A percentile compares a stretch with the other conserved stretches of the same genome.
Evolutionary conservation across 23 red algal genomes (phyloP).

Genomic region (Agarophyton chilense): DNA sequence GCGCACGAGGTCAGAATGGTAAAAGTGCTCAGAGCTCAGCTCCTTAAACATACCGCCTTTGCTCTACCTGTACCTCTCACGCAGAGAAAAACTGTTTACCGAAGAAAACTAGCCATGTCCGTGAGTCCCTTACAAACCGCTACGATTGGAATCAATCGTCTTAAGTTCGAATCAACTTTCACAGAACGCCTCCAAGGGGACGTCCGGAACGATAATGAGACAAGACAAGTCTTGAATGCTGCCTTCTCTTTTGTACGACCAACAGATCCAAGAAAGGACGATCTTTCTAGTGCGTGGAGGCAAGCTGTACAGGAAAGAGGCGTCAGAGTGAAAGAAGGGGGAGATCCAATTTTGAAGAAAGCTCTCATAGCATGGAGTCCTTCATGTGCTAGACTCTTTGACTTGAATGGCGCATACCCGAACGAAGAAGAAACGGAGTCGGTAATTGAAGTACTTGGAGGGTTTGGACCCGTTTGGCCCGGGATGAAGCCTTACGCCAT

Average conservation of each 20-base stretch:
- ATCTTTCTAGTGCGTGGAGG: conserved; percentile 18
- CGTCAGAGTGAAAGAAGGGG: conserved; percentile 25
- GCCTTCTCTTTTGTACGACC: conserved; percentile 71
- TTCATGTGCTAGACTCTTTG: conserved; percentile 57
- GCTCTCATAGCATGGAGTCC: conserved; percentile 79
- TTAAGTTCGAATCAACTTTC: conserved; percentile 65
- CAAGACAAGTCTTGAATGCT: conserved; percentile 64
- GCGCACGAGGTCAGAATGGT: background rate
- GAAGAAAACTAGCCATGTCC: conserved; percentile 1
- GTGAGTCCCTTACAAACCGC: background rate
- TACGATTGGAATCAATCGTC: conserved; percentile 3
- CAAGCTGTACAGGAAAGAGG: conserved; percentile 24
- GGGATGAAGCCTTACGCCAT: conserved; percentile 88
- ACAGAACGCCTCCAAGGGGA: conserved; percentile 65
- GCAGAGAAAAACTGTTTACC: background rate
- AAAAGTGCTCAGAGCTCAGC: background rate
- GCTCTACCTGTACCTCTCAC: background rate
- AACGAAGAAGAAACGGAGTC: conserved; percentile 18
- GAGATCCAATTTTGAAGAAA: conserved; percentile 50
- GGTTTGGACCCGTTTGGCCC: conserved; percentile 58
- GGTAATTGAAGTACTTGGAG: conserved; percentile 66
- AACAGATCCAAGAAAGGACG: conserved; percentile 65
- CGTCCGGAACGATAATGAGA: conserved; percentile 32
- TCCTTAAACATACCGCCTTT: background rate
- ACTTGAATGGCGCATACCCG: conserved; percentile 37